Evolutionary conservation across 139 green algal species (phyloP), one percentile per base, ranked within the genome.

Genomic region (Chlorella sp.): DNA sequence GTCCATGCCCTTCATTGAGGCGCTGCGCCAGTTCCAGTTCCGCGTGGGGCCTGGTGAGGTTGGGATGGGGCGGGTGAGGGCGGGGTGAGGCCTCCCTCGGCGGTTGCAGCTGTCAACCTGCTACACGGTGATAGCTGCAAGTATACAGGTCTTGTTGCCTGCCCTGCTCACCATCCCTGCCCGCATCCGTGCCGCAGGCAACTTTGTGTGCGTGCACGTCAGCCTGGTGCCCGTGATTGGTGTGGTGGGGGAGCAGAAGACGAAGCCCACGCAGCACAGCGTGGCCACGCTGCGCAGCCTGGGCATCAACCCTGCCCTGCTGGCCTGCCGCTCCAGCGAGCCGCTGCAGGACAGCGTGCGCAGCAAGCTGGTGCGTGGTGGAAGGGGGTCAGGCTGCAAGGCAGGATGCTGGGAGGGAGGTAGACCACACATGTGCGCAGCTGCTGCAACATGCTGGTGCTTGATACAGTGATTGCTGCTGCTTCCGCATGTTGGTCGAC

Each of bases 241-340:
- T 34, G 97, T 97, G 51, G 97, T 99, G 64, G 97, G 97, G 12
- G 97, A 98, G 94, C 97, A 99, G 93, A 99, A 99, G 89, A 99
- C 97, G 32, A 99, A 99, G 93, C 97, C 97, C 39, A 99, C 97
- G 28, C 97, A 99, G 92, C 97, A 99, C 91, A 96, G 90, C 55
- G 97, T 99, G 74, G 83, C 94, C 65, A 93, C 95, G 78, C 92
- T 99, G 84, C 90, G 97, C 65, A 96, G 93, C 32, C 91, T 99
- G 86, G 97, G 97, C 41, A 88, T 99, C 69, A 96, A 94, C 78
- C 97, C 97, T 30, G 88, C 94, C 70, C 87, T 99, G 65, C 90
- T 99, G 71, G 96, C 96, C 38, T 98, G 96, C 90, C 93, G 97
- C 71, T 95, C 89, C 86, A 81, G 85, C 17, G 90, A 95, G 74